phyloP scores from a whole-genome alignment of 2,329 filamentous ascomycete genomes.

The Shiraia sp. region DNA sequence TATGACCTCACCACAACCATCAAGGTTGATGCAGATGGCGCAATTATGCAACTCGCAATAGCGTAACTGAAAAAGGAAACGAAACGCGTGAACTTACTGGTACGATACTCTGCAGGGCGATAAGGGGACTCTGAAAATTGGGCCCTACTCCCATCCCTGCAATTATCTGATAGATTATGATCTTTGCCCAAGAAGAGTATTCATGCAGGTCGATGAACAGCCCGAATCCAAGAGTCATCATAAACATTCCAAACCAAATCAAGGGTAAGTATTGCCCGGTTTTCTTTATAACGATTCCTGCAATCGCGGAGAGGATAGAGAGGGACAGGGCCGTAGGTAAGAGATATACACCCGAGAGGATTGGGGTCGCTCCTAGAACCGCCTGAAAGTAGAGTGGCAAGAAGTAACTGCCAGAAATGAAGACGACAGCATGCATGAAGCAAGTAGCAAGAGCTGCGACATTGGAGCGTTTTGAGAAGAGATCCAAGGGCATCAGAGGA shows the following conservation, averaged over 20 bases:
- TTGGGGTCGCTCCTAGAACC: slow-evolving; percentile 68
- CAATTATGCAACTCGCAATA: neutral
- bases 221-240: slow-evolving; percentile 46
- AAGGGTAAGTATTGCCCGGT: slow-evolving; percentile 49
- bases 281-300: slow-evolving; percentile 57
- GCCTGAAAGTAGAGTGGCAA: slow-evolving; percentile 85
- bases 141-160: slow-evolving; percentile 59
- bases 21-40: neutral
- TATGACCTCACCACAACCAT: neutral
- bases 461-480: slow-evolving; percentile 71
- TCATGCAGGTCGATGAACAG: slow-evolving; percentile 42
- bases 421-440: slow-evolving; percentile 75
- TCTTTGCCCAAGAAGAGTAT: slow-evolving; percentile 43
- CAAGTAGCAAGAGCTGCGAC: slow-evolving; percentile 66
- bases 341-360: slow-evolving; percentile 74
- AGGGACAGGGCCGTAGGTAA: slow-evolving; percentile 71
- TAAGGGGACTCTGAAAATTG: slow-evolving; percentile 70
- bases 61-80: neutral
- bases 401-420: slow-evolving; percentile 79
- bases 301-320: slow-evolving; percentile 63
- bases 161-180: slow-evolving; percentile 46
- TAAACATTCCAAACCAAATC: slow-evolving; percentile 42
- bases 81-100: slow-evolving; percentile 39
- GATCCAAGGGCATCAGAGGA: slow-evolving; percentile 74
- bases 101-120: slow-evolving; percentile 68